Percentiles rank a stretch among this genome's conserved stretches.
phyloP scores from a whole-genome alignment of 108 stramenopile species.

The Fragilariopsis cylindrus region DNA sequence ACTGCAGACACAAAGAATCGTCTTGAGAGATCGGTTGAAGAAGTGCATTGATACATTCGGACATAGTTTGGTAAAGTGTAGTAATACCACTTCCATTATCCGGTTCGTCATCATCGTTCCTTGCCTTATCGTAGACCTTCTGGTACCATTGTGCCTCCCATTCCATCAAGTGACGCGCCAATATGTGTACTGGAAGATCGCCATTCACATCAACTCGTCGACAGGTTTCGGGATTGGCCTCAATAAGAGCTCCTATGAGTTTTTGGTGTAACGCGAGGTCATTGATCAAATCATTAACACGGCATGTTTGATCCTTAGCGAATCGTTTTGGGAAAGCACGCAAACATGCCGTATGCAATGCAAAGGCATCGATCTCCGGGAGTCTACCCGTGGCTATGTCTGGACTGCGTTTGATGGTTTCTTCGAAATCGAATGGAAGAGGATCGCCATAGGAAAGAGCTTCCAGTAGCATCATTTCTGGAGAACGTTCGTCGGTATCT shows the following conservation, averaged over 20 bases:
- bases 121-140: slow-evolving; percentile 41
- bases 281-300: slow-evolving; percentile 27
- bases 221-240: slow-evolving; percentile 35
- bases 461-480: slow-evolving; percentile 6
- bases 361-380: slow-evolving; percentile 13
- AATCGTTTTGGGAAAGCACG: slow-evolving; percentile 38
- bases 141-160: slow-evolving; percentile 64
- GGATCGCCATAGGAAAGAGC: slow-evolving; percentile 15
- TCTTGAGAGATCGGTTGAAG: slow-evolving; percentile 39
- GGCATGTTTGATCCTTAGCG: slow-evolving; percentile 20
- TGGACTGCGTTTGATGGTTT: slow-evolving; percentile 20
- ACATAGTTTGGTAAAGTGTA: slow-evolving; percentile 48
- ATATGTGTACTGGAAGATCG: slow-evolving; percentile 58
- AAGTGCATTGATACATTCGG: slow-evolving; percentile 46
- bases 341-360: slow-evolving; percentile 40
- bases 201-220: slow-evolving; percentile 27
- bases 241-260: slow-evolving; percentile 16
- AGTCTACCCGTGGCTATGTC: slow-evolving; percentile 14
- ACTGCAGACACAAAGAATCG: slow-evolving; percentile 31
- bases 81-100: slow-evolving; percentile 30
- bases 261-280: slow-evolving; percentile 24
- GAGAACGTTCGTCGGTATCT: neutral
- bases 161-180: slow-evolving; percentile 51
- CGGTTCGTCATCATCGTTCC: slow-evolving; percentile 19
- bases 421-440: slow-evolving; percentile 11